These are phyloP conservation scores for Cyberlindnera petersonii DNA, from an alignment of 805 yeast species.

Conservation along the genomic window DNA sequence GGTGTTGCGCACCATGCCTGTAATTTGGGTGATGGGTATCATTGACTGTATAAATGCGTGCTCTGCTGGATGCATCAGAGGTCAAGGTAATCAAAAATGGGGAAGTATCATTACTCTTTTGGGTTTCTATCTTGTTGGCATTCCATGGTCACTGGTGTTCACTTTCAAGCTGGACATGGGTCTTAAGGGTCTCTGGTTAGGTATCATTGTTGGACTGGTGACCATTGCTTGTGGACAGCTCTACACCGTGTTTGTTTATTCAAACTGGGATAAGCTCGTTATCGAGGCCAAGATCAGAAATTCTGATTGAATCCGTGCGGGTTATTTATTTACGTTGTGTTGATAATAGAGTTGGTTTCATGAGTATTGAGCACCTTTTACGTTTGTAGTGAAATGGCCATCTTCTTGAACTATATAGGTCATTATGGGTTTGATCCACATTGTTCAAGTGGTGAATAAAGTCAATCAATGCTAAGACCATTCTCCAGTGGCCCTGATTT, in stretches of 20 bases:
- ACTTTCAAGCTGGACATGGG: constrained; percentile 49
- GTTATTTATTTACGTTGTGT: not conserved
- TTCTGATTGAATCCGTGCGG: constrained; percentile 15
- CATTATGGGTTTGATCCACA: too few relatives aligned
- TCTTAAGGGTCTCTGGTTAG: constrained; percentile 72
- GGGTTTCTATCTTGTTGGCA: constrained; percentile 67
- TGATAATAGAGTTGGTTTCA: too few relatives aligned
- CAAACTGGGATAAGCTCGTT: constrained; percentile 51
- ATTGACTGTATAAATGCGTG: constrained; percentile 71
- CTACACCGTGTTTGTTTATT: constrained; percentile 40
- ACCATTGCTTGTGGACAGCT: constrained; percentile 48
- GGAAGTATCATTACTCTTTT: constrained; percentile 69
- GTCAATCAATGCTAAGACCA: too few relatives aligned
- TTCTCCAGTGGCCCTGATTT: too few relatives aligned
- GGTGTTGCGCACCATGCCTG: constrained; percentile 51
- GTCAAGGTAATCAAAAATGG: constrained; percentile 78
- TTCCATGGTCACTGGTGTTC: constrained; percentile 58
- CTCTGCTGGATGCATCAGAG: constrained; percentile 76
- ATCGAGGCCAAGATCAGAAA: constrained; percentile 40
- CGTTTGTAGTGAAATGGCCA: too few relatives aligned
- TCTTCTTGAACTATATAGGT: too few relatives aligned
- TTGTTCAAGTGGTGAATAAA: too few relatives aligned
- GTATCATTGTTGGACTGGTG: constrained; percentile 58
- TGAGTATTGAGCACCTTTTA: too few relatives aligned
- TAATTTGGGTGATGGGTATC: constrained; percentile 64